Base-by-base conservation (phyloP, 2,329 filamentous ascomycete genomes). In the Thielaviopsis punctulata region DNA sequence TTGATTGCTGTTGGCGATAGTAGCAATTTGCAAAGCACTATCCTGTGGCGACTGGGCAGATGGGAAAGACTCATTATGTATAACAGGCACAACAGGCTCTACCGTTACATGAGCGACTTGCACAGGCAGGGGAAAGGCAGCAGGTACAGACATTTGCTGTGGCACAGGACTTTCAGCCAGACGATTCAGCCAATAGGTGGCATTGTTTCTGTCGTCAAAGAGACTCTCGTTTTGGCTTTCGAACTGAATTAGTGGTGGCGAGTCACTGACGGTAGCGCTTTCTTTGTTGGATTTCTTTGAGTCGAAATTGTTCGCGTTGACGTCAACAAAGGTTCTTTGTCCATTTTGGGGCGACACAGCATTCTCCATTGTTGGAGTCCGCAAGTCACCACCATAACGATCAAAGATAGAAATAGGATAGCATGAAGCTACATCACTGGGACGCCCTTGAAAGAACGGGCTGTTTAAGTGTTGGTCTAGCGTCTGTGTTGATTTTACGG, bases 401-500 rank as follows among this genome's bases (percentile, higher is more conserved):
- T 52, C 49, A 36, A 52, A 55, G 23, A 55, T 55, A 22, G 53
- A 55, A 52, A 45, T 24, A 41, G 53, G 53, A 49, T 55, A 55
- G n/a, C 49, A 52, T 4, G 53, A 52, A 6, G 41, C 39, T 4
- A 25, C 46, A 41, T 50, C 48, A 21, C 27, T 12, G 13, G 46
- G 43, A 13, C 45, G n/a, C n/a, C n/a, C 49, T n/a, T 10, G 39
- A 6, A 49, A 47, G 24, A 52, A 52, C 22, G 51, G 45, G 23
- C 49, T 52, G 22, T 49, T n/a, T n/a, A n/a, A 18, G 45, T 25
- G 27, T 45, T 7, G 30, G n/a, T 19, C 6, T 21, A 39, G 2
- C 25, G 15, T 8, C 39, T 43, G 45, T 12, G 36, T 25, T n/a
- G 36, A 21, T 13, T 23, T 15, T 12, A 33, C 48, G n/a, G 48